Evolutionary conservation across 2,329 filamentous ascomycete genomes (phyloP).

Genomic region (Septoria petroselini): DNA sequence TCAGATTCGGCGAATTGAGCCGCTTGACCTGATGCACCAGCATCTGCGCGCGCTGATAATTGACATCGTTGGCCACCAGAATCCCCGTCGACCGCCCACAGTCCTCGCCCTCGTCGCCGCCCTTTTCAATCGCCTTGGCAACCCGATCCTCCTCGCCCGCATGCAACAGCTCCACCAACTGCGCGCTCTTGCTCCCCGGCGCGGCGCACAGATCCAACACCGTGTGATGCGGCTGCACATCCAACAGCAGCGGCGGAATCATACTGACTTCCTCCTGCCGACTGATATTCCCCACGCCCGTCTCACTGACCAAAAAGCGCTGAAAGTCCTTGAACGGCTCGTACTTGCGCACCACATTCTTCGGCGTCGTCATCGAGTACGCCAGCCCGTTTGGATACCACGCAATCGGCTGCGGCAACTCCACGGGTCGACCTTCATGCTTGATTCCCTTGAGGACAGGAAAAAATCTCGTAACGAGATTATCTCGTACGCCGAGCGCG

Average conservation of each 20-base stretch:
- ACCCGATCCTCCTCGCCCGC: slow-evolving; percentile 86
- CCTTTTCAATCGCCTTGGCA: slow-evolving; percentile 63
- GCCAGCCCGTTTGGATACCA: slow-evolving; percentile 96
- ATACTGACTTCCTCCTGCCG: slow-evolving; percentile 97
- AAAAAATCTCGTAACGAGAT: slow-evolving; percentile 83
- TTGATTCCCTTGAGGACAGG: slow-evolving; percentile 84
- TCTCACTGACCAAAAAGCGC: slow-evolving; percentile 96
- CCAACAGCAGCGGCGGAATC: slow-evolving; percentile 93
- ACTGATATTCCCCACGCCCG: slow-evolving; percentile 94
- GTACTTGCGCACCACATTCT: slow-evolving; percentile 91
- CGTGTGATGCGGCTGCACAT: slow-evolving; percentile 84
- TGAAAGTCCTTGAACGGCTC: slow-evolving; percentile 93
- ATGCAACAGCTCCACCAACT: slow-evolving; percentile 92
- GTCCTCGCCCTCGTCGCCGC: slow-evolving; percentile 50
- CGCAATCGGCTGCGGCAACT: slow-evolving; percentile 74
- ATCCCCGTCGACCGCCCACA: slow-evolving; percentile 86
- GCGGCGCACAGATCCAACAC: slow-evolving; percentile 95
- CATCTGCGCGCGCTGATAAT: slow-evolving; percentile 97
- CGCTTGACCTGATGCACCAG: slow-evolving; percentile 97
- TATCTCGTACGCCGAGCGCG: slow-evolving; percentile 85
- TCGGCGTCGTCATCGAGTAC: slow-evolving; percentile 97
- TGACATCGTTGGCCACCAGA: slow-evolving; percentile 90
- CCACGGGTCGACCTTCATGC: slow-evolving; percentile 75
- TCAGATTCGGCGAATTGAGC: slow-evolving; percentile 89
- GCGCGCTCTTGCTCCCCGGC: slow-evolving; percentile 93